Conservation (phyloP, 768 basidiomycete species). For the Boletus rubroflammeus region DNA sequence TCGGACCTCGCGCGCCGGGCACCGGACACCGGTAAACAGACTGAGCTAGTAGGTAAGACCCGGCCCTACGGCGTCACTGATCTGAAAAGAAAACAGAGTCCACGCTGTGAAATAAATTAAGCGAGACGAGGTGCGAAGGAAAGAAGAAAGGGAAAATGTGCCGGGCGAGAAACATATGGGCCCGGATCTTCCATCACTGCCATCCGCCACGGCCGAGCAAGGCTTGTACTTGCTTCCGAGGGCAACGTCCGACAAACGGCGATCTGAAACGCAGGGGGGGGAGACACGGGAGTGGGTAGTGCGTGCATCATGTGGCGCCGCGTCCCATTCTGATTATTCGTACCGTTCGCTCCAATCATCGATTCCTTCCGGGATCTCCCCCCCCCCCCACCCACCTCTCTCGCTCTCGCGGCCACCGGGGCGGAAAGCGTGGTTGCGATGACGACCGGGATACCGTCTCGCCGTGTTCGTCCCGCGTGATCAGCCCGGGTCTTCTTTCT, state of each 20-base stretch:
- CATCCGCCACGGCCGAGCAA: neutral
- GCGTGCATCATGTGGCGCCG: neutral
- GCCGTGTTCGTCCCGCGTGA: constrained; percentile 33
- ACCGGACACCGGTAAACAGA: neutral
- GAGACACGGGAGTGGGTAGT: neutral
- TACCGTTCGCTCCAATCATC: neutral
- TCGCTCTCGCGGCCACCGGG: constrained; percentile 9
- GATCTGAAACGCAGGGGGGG: constrained; percentile 9
- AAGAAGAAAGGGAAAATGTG: neutral
- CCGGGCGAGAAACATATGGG: neutral
- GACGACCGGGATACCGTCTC: constrained; percentile 27
- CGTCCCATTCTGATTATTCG: neutral
- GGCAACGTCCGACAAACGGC: neutral
- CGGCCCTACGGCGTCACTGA: neutral
- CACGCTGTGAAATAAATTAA: neutral
- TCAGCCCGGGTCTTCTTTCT: constrained; percentile 20
- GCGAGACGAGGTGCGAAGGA: neutral
- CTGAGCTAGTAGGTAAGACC: neutral
- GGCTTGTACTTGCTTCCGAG: neutral
- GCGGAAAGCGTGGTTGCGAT: constrained; percentile 20
- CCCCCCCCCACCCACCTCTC: no score
- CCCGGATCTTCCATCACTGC: neutral
- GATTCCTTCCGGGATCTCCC: neutral
- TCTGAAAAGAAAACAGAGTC: neutral
- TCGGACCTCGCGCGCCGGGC: neutral